Base-by-base conservation (phyloP, 73 alveolate species). In the Urostyla sp. region DNA sequence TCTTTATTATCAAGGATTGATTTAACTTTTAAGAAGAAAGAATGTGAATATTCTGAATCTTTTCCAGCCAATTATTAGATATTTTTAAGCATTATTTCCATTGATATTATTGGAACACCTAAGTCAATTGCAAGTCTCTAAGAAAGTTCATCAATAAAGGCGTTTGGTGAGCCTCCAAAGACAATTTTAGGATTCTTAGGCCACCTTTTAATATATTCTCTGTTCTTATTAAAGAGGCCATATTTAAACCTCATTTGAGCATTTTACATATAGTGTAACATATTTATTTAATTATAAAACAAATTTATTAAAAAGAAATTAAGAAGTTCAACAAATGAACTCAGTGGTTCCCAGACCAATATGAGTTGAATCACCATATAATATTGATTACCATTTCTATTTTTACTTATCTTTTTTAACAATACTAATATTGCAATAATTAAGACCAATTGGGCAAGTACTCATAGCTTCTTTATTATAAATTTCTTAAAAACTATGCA, bases 141-240 rank as follows among this genome's bases (percentile, higher is more conserved):
- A 35, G 78, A 21, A 16, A 74, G 27, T 55, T 74, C 75, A 3
- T 74, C 73, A n/a, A 18, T 60, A 61, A 57, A 57, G 45, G 56
- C 87, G 40, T 74, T 74, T 7, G 87, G 87, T 0, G 87, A 77
- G 24, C 74, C 73, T 40, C 11, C 53, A 53, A 74, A 54, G 75
- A 74, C 87, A 1, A 74, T 36, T 27, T 74, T 74, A 13, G 87
- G 77, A 32, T 74, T 61, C 2, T 15, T 38, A 1, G 87, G 77
- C 87, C 87, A 74, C 38, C 87, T 74, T 7, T 27, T 8, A 38
- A 74, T 74, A 48, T 40, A 66, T 40, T 28, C 32, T 23, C 27
- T 37, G 46, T 66, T 63, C 18, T 30, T 20, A n/a, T 66, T 37
- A 21, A 66, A 27, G 80, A 66, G 28, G 44, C 80, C 80, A 13